Percentiles rank a stretch among this genome's conserved stretches.
phyloP scores from a whole-genome alignment of 1,139 yeast species.

The Wickerhamomyces sp. region DNA sequence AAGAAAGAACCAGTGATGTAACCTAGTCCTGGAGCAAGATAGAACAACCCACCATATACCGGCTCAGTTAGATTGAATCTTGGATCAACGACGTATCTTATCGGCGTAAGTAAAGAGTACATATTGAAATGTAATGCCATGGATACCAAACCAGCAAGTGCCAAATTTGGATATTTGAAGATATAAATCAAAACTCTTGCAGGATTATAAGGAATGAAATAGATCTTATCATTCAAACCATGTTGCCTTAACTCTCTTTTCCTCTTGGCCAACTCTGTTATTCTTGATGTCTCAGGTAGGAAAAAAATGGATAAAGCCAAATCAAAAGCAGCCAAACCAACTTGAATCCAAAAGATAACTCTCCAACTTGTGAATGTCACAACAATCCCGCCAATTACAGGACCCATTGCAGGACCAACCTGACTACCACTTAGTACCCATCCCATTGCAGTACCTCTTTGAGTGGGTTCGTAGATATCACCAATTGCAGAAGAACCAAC shows the following conservation, averaged over 20 bases:
- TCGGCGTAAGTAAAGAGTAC: slow-evolving; percentile 50
- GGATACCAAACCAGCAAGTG: slow-evolving; percentile 39
- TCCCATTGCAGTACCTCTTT: slow-evolving; percentile 44
- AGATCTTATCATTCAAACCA: slow-evolving; percentile 27
- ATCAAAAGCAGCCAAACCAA: slow-evolving; percentile 34
- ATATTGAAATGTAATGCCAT: slow-evolving; percentile 39
- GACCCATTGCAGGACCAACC: slow-evolving; percentile 44
- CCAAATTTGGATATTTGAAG: slow-evolving; percentile 36
- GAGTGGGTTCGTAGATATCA: slow-evolving; percentile 40
- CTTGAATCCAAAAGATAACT: slow-evolving; percentile 42
- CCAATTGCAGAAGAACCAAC: slow-evolving; percentile 42
- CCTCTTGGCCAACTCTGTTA: slow-evolving; percentile 24
- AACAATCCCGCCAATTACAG: slow-evolving; percentile 41
- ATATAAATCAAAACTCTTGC: slow-evolving; percentile 33
- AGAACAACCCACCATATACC: slow-evolving; percentile 43
- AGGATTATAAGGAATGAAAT: slow-evolving; percentile 40
- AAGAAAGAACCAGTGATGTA: slow-evolving; percentile 41
- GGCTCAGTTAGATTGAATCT: slow-evolving; percentile 42
- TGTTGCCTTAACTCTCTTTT: slow-evolving; percentile 9
- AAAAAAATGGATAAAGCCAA: slow-evolving; percentile 29
- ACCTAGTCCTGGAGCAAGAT: slow-evolving; percentile 49
- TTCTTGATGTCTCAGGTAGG: slow-evolving; percentile 38
- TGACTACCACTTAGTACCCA: slow-evolving; percentile 40
- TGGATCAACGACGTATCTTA: slow-evolving; percentile 48
- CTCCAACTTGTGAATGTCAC: slow-evolving; percentile 48